Percentiles rank a stretch among this genome's conserved stretches.
These are phyloP conservation scores for Filosporella fistucella DNA, from an alignment of 495 filamentous ascomycete genomes.

Conservation along the genomic window DNA sequence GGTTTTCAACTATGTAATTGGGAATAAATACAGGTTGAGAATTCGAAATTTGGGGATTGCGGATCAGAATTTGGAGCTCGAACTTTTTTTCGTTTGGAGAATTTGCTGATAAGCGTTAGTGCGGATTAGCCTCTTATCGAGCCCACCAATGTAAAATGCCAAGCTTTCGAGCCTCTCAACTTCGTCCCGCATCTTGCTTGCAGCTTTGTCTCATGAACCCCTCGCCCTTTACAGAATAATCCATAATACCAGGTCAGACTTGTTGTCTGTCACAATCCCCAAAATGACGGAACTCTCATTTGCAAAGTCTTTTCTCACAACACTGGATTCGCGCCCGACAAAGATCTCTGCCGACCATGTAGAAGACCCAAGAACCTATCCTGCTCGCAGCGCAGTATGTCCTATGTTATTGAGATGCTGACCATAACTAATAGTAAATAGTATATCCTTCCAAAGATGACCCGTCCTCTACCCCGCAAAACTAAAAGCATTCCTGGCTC, in stretches of 20 bases:
- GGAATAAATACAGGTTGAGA: background rate
- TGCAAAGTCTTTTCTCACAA: slow-evolving; percentile 74
- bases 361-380: slow-evolving; percentile 72
- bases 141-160: too few species aligned
- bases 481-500: slow-evolving; percentile 33
- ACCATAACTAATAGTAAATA: slow-evolving; percentile 20
- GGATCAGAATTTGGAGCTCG: background rate
- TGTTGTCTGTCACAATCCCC: background rate
- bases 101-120: slow-evolving; percentile 19
- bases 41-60: background rate
- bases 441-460: slow-evolving; percentile 43
- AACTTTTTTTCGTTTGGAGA: slow-evolving; percentile 1
- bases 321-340: slow-evolving; percentile 68
- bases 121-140: slow-evolving; percentile 3
- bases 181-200: too few species aligned
- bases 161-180: background rate
- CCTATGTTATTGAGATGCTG: background rate
- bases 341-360: slow-evolving; percentile 82
- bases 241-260: background rate
- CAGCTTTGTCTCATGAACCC: background rate
- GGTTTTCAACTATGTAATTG: background rate
- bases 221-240: background rate
- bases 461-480: slow-evolving; percentile 45
- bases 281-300: slow-evolving; percentile 84
- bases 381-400: slow-evolving; percentile 66